phyloP scores from a whole-genome alignment of 2,329 filamentous ascomycete genomes.

The Trichoderma asperellum region DNA sequence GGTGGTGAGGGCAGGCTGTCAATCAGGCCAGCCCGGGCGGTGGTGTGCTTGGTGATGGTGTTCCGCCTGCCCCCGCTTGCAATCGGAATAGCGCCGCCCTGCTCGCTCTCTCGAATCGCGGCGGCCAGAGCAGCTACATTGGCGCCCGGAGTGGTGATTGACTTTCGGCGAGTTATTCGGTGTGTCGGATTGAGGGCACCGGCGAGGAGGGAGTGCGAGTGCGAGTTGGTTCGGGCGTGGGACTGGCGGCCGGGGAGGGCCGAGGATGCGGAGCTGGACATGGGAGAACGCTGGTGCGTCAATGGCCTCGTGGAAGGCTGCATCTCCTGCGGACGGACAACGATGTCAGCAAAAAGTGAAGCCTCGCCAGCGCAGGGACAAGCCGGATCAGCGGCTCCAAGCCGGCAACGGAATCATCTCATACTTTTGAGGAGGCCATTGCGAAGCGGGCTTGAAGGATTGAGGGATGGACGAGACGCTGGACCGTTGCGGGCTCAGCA shows the following conservation, averaged over 20 bases:
- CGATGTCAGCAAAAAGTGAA: conserved; percentile 42
- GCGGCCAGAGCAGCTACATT: conserved; percentile 78
- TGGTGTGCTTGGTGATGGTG: conserved; percentile 67
- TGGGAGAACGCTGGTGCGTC: conserved; percentile 63
- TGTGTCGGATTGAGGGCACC: conserved; percentile 78
- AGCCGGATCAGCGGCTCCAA: conserved; percentile 36
- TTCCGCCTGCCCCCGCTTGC: conserved; percentile 63
- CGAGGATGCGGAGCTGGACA: conserved; percentile 61
- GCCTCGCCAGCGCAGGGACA: conserved; percentile 39
- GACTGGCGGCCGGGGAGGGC: conserved; percentile 63
- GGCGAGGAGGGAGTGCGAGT: conserved; percentile 79
- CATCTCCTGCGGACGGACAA: conserved; percentile 57
- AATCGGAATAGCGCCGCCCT: conserved; percentile 60
- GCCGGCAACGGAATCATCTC: conserved; percentile 34
- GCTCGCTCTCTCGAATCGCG: conserved; percentile 69
- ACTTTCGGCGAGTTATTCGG: conserved; percentile 90
- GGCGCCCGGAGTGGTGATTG: conserved; percentile 75
- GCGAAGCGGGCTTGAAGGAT: conserved; percentile 44
- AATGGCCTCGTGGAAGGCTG: conserved; percentile 69
- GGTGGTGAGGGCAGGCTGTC: conserved; percentile 66
- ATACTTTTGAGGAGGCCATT: conserved; percentile 69
- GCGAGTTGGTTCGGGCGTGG: conserved; percentile 76
- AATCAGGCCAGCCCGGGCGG: conserved; percentile 56
- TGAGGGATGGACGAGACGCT: conserved; percentile 41
- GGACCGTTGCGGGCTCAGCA: conserved; percentile 40